Base-by-base conservation (phyloP, 768 basidiomycete genomes). In the Suillus luteus region DNA sequence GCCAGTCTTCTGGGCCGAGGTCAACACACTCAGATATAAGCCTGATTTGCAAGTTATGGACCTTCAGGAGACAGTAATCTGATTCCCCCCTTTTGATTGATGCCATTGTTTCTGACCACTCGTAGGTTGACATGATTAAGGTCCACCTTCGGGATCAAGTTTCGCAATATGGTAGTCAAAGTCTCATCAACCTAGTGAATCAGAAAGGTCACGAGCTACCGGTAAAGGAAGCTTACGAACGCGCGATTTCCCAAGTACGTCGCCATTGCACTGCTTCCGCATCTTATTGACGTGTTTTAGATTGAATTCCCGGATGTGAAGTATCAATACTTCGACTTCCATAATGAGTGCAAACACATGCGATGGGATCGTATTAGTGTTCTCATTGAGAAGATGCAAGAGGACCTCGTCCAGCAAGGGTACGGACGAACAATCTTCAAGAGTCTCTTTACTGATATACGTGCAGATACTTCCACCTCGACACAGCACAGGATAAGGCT, bases 31-130 rank as follows among this genome's bases (percentile, higher is more conserved):
- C 68, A 83, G 95, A 68, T 99, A 99, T 75, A 96, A 94, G 71
- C 97, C 97, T 10, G 97, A 99, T 77, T 77, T 99, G 63, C 93
- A 95, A 76, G 84, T 99, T 62, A 99, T 99, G 96, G 95, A 98
- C 59, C 75, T 92, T 46, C 86, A 88, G 60, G 88, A 93, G 65
- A 92, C 95, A 33, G 96, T 95, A 69, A 68, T 87, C 77, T 40
- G 14, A 8, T 60, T n/a, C 24, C 46, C 59, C 14, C 55, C 55
- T 43, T 46, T 5, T 14, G 59, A 61, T 33, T n/a, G 40, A 27
- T 43, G 37, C 10, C 43, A 69, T 31, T 15, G 19, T 33, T 48
- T 19, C 8, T 52, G 27, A 58, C 38, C 57, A 10, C 10, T 41
- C 11, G 3, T 71, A 96, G 95, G 81, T 85, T 52, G 80, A 86